phyloP scores from a whole-genome alignment of 371 early-diverging fungal species.

The Mucor velutinosus region DNA sequence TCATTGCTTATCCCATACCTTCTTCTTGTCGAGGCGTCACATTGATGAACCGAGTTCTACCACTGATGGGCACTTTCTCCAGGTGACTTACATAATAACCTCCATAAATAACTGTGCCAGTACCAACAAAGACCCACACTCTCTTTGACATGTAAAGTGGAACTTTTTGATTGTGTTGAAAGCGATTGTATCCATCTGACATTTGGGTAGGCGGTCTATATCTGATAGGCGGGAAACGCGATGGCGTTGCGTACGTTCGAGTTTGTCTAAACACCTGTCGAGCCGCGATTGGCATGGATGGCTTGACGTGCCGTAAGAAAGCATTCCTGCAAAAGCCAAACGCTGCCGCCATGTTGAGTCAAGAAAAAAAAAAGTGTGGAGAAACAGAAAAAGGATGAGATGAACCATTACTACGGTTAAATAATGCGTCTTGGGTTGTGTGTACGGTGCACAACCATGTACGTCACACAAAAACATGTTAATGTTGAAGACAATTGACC shows the following conservation, averaged over 20 bases:
- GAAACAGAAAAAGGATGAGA: too few species aligned
- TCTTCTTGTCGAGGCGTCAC: slow-evolving; percentile 62
- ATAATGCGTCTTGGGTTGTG: background rate
- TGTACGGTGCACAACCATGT: background rate
- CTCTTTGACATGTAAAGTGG: slow-evolving; percentile 41
- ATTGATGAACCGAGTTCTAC: slow-evolving; percentile 64
- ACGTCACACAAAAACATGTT: background rate
- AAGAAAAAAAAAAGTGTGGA: background rate
- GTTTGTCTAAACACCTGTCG: background rate
- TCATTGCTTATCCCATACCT: slow-evolving; percentile 13
- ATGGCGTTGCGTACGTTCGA: slow-evolving; percentile 1
- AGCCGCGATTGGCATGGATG: background rate
- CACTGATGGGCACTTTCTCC: slow-evolving; percentile 68
- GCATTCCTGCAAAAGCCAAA: background rate
- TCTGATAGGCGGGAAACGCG: slow-evolving; percentile 5
- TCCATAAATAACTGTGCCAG: slow-evolving; percentile 49
- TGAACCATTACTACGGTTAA: background rate
- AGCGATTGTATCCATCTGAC: slow-evolving; percentile 30
- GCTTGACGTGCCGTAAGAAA: background rate
- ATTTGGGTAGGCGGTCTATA: slow-evolving; percentile 1
- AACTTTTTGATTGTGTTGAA: slow-evolving; percentile 16
- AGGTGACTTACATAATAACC: slow-evolving; percentile 67
- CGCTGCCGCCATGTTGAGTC: background rate
- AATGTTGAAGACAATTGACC: too few species aligned
- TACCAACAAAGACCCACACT: slow-evolving; percentile 40